A percentile compares a stretch with the other conserved stretches of the same genome.
These are phyloP conservation scores for Deinandra increscens DNA, from an alignment of 129 eudicot species.

Conservation along the genomic window DNA sequence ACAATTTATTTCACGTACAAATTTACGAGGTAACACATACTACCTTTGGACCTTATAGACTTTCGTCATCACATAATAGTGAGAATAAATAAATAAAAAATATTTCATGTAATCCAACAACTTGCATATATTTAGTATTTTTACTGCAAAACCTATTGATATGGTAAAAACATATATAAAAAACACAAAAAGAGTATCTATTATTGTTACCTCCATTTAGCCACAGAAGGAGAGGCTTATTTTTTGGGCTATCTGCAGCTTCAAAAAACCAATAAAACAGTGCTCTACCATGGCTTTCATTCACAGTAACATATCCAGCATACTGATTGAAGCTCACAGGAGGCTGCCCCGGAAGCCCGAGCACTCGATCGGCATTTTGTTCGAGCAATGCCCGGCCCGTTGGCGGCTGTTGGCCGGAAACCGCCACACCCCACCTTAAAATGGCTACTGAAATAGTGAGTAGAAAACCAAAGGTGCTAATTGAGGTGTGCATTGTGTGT, in stretches of 20 bases:
- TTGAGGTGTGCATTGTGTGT: conserved; percentile 30
- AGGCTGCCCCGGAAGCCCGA: conserved; percentile 80
- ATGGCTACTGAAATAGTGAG: conserved; percentile 17
- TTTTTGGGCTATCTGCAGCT: conserved; percentile 46
- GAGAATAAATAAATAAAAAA: too few relatives aligned
- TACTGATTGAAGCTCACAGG: conserved; percentile 65
- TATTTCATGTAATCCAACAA: background rate
- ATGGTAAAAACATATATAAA: background rate
- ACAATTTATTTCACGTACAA: too few relatives aligned
- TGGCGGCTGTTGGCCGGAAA: conserved; percentile 26
- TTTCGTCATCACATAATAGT: too few relatives aligned
- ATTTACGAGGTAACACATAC: too few relatives aligned
- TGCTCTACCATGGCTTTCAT: conserved; percentile 88
- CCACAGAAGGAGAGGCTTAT: conserved; percentile 84
- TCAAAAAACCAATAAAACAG: conserved; percentile 97
- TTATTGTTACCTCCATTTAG: conserved; percentile 80
- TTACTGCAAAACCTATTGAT: background rate
- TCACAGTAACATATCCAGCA: conserved; percentile 83
- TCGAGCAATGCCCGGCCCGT: conserved; percentile 26
- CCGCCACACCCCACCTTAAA: conserved; percentile 26
- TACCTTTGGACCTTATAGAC: too few relatives aligned
- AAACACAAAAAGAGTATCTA: background rate
- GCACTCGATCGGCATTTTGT: conserved; percentile 67
- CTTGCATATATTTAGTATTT: background rate
- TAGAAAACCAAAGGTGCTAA: conserved; percentile 9